These are phyloP conservation scores for Epichloe uncinata DNA, from an alignment of 2,329 filamentous ascomycete species.

Conservation along the genomic window DNA sequence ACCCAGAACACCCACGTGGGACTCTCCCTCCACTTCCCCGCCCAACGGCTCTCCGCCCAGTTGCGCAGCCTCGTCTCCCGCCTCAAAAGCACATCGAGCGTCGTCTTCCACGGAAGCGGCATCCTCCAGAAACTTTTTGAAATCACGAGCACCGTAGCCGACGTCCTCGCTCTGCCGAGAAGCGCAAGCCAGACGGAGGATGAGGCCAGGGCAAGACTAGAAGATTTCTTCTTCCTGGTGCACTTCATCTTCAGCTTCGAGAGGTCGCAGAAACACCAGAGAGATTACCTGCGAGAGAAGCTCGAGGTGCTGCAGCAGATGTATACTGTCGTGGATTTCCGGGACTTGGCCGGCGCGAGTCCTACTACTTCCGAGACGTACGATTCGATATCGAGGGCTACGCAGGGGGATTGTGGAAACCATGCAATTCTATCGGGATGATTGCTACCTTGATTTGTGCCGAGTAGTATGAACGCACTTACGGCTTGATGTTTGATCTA, in stretches of 20 bases:
- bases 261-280: slow-evolving; percentile 30
- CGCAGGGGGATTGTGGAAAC: neutral
- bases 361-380: slow-evolving; percentile 6
- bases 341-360: slow-evolving; percentile 13
- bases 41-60: slow-evolving; percentile 23
- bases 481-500: no score
- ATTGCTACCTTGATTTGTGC: no score
- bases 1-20: slow-evolving; percentile 21
- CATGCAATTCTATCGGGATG: neutral
- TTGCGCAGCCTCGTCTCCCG: slow-evolving; percentile 24
- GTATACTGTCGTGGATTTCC: slow-evolving; percentile 18
- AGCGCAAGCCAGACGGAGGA: slow-evolving; percentile 24
- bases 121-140: slow-evolving; percentile 48
- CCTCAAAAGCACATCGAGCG: slow-evolving; percentile 25
- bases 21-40: slow-evolving; percentile 27
- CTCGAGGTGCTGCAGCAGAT: slow-evolving; percentile 21
- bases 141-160: slow-evolving; percentile 45
- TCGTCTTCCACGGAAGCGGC: slow-evolving; percentile 41
- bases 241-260: slow-evolving; percentile 36
- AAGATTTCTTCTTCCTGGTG: slow-evolving; percentile 40
- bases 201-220: slow-evolving; percentile 32
- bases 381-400: slow-evolving; percentile 3
- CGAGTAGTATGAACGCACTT: no score
- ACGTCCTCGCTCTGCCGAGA: slow-evolving; percentile 39
- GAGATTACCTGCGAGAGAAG: slow-evolving; percentile 26